Conservation (phyloP, 306 rosid genomes). For the Trifolium repens region DNA sequence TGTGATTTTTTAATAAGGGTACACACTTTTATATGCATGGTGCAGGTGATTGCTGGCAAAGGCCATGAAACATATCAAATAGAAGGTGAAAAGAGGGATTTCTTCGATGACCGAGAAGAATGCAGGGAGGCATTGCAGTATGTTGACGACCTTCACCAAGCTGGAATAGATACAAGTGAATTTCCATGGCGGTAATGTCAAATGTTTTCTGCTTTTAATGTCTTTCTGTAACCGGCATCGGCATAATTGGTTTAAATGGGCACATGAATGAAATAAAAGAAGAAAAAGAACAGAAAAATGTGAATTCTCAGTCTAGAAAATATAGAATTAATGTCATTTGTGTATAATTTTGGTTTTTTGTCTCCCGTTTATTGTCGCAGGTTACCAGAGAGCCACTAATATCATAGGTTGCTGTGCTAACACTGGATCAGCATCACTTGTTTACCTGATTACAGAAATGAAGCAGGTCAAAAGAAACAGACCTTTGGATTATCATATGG, state of each 20-base stretch:
- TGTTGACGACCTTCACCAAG: conserved; percentile 95
- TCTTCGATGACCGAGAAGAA: conserved; percentile 93
- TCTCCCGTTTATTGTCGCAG: conserved; percentile 49
- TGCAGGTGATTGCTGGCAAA: conserved; percentile 94
- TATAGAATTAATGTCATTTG: neutral
- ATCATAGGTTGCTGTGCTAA: conserved; percentile 29
- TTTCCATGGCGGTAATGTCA: conserved; percentile 92
- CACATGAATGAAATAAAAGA: conserved; percentile 5
- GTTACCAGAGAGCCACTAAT: conserved; percentile 95
- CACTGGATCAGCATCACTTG: conserved; percentile 24
- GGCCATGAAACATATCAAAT: conserved; percentile 85
- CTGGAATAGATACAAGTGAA: conserved; percentile 97
- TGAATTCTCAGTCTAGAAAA: neutral
- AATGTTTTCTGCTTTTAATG: conserved; percentile 22
- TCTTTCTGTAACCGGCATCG: conserved; percentile 15
- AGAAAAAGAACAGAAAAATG: neutral
- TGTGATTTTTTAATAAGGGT: conserved; percentile 31
- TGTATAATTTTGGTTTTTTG: conserved; percentile 34
- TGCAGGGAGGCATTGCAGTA: conserved; percentile 95
- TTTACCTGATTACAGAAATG: conserved; percentile 12
- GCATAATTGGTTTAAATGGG: neutral
- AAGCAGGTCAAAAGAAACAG: conserved; percentile 24
- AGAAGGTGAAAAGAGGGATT: conserved; percentile 78
- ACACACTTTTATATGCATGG: conserved; percentile 26
- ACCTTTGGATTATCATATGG: conserved; percentile 26